phyloP scores from a whole-genome alignment of 805 yeast genomes.

The Danielia oregonensis region DNA sequence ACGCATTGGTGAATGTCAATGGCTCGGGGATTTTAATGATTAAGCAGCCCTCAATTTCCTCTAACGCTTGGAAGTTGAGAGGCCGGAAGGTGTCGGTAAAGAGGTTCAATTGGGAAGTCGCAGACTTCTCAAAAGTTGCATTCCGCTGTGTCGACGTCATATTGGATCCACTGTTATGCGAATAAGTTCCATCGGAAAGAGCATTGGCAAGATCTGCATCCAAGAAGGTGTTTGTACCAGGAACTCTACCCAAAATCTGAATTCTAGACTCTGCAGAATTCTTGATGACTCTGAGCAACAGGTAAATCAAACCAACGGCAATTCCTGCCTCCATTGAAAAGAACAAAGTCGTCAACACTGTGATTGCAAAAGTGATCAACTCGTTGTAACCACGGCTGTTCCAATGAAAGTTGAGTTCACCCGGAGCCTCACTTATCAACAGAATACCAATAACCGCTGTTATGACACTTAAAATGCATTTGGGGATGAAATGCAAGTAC shows the following conservation, averaged over 20 bases:
- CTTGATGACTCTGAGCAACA: conserved; percentile 72
- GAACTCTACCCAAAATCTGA: conserved; percentile 69
- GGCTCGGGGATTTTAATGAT: conserved; percentile 44
- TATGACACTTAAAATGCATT: conserved; percentile 74
- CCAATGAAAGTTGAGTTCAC: conserved; percentile 69
- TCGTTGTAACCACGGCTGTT: conserved; percentile 74
- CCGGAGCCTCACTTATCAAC: conserved; percentile 57
- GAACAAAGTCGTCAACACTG: conserved; percentile 59
- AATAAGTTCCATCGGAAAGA: not conserved
- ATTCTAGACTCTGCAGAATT: conserved; percentile 81
- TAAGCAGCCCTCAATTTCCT: conserved; percentile 43
- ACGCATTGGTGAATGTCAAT: conserved; percentile 39
- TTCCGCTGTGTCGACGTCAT: not conserved
- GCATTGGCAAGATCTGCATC: conserved; percentile 34
- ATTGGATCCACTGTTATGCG: not conserved
- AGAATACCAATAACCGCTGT: conserved; percentile 67
- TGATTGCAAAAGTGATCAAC: conserved; percentile 60
- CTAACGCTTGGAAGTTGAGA: conserved; percentile 33
- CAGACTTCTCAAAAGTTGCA: not conserved
- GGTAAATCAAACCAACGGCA: conserved; percentile 78
- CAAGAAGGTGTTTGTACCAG: conserved; percentile 36
- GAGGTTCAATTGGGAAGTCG: conserved; percentile 23
- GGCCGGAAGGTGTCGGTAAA: conserved; percentile 33
- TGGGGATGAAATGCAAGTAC: conserved; percentile 69
- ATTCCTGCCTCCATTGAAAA: conserved; percentile 87